Evolutionary conservation across 768 basidiomycete species (phyloP).

Genomic region (Hydnomerulius pinastri): DNA sequence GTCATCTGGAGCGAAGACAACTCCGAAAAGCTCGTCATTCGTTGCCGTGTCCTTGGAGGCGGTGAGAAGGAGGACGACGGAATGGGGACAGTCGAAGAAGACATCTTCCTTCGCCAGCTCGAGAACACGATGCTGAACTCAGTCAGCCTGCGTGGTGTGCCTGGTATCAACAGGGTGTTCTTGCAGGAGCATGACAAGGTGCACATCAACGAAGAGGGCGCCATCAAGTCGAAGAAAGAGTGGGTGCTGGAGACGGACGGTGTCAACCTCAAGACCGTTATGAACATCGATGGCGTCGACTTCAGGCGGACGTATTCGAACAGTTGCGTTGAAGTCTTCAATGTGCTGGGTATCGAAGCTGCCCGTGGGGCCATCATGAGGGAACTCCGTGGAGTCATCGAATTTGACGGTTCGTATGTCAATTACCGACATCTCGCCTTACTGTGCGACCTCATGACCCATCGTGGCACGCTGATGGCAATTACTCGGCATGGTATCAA

Average conservation of each 20-base stretch:
- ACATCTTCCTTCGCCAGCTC: slow-evolving; percentile 93
- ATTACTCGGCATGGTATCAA: slow-evolving; percentile 99
- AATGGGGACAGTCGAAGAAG: slow-evolving; percentile 78
- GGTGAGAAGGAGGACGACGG: slow-evolving; percentile 86
- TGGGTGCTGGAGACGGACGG: slow-evolving; percentile 99
- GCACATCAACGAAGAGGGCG: slow-evolving; percentile 61
- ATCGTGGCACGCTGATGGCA: slow-evolving; percentile 92
- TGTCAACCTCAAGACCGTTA: slow-evolving; percentile 91
- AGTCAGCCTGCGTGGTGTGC: slow-evolving; percentile 92
- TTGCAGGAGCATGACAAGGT: slow-evolving; percentile 86
- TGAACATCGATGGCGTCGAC: slow-evolving; percentile 95
- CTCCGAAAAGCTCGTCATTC: slow-evolving; percentile 94
- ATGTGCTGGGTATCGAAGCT: slow-evolving; percentile 95
- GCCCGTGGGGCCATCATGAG: slow-evolving; percentile 92
- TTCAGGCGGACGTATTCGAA: slow-evolving; percentile 93
- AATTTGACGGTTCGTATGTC: slow-evolving; percentile 99
- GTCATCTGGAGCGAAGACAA: slow-evolving; percentile 99
- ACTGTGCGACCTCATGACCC: slow-evolving; percentile 98
- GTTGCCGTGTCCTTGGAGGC: slow-evolving; percentile 88
- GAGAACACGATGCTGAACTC: slow-evolving; percentile 97
- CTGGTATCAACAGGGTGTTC: slow-evolving; percentile 89
- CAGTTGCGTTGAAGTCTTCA: slow-evolving; percentile 93
- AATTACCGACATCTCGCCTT: slow-evolving; percentile 96
- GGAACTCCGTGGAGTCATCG: slow-evolving; percentile 93
- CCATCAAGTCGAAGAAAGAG: slow-evolving; percentile 65